phyloP scores from a whole-genome alignment of 2,329 filamentous ascomycete species.

The Aspergillus sp. region DNA sequence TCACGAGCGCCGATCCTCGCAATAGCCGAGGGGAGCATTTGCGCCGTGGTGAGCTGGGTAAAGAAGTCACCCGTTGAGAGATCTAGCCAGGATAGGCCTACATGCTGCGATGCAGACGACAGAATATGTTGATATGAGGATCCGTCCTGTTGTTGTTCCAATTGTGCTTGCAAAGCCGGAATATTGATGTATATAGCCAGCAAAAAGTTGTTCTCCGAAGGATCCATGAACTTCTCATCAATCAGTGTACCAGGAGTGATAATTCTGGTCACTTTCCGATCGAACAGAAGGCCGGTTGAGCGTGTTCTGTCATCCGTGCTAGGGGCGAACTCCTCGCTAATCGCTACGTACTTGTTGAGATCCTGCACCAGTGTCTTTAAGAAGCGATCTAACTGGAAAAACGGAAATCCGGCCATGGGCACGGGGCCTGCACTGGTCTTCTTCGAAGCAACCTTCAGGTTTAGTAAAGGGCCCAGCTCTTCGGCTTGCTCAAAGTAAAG shows the following conservation, averaged over 20 bases:
- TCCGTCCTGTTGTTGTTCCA: constrained; percentile 20
- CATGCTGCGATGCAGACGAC: constrained; percentile 39
- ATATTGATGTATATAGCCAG: constrained; percentile 69
- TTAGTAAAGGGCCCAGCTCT: constrained; percentile 79
- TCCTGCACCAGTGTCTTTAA: constrained; percentile 93
- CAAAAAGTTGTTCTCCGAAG: constrained; percentile 89
- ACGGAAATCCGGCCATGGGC: constrained; percentile 92
- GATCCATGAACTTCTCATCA: constrained; percentile 96
- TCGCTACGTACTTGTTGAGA: constrained; percentile 83
- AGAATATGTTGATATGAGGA: constrained; percentile 29
- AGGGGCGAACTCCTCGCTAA: constrained; percentile 89
- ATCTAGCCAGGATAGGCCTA: constrained; percentile 92
- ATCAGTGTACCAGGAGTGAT: constrained; percentile 94
- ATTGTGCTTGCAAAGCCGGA: constrained; percentile 16
- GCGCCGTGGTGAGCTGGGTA: constrained; percentile 72
- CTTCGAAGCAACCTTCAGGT: constrained; percentile 80
- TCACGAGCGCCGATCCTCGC: constrained; percentile 82
- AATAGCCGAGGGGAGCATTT: constrained; percentile 73
- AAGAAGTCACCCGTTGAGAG: constrained; percentile 93
- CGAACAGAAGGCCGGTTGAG: constrained; percentile 76
- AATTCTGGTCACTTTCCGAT: constrained; percentile 79
- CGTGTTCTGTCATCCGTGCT: constrained; percentile 68
- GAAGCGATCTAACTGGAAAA: constrained; percentile 87
- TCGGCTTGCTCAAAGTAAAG: constrained; percentile 96
- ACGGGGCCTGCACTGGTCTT: constrained; percentile 77